Conservation (phyloP, 1,139 yeast species). For the Suhomyces terraborum region DNA sequence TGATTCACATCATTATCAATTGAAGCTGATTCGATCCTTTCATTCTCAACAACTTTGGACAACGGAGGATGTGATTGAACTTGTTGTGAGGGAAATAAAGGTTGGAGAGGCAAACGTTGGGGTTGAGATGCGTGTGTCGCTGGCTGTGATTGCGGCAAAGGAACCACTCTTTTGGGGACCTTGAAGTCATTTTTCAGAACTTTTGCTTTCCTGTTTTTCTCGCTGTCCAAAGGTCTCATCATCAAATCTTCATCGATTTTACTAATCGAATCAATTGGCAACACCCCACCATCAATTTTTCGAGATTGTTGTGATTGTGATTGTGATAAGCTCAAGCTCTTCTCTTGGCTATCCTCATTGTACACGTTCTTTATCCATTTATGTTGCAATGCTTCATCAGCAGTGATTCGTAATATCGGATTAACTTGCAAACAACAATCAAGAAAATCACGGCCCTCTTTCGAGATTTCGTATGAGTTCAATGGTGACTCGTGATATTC, state of each 20-base stretch:
- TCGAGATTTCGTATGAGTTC: conserved; percentile 63
- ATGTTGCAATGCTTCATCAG: conserved; percentile 69
- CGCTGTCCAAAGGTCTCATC: conserved; percentile 46
- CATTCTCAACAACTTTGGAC: conserved; percentile 9
- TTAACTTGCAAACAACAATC: conserved; percentile 70
- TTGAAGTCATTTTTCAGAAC: conserved; percentile 39
- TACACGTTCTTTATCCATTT: conserved; percentile 54
- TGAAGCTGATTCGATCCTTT: not conserved
- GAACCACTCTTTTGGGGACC: conserved; percentile 46
- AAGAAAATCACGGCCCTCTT: conserved; percentile 68
- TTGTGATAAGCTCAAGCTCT: conserved; percentile 64
- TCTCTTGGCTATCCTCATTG: conserved; percentile 36
- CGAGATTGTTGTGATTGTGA: conserved; percentile 67
- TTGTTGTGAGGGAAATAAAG: conserved; percentile 7
- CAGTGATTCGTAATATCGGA: conserved; percentile 69
- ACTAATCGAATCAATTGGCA: conserved; percentile 41
- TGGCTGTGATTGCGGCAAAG: conserved; percentile 45
- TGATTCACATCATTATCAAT: not conserved
- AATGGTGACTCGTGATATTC: conserved; percentile 81
- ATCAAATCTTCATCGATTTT: conserved; percentile 48
- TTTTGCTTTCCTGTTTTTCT: conserved; percentile 27
- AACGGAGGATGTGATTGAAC: conserved; percentile 6
- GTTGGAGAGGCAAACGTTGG: conserved; percentile 17
- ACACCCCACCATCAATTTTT: conserved; percentile 50
- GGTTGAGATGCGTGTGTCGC: conserved; percentile 28